A percentile compares a stretch with the other conserved stretches of the same genome.
These are phyloP conservation scores for Phellopilus nigrolimitatus DNA, from an alignment of 1,284 basidiomycete genomes.

Conservation along the genomic window DNA sequence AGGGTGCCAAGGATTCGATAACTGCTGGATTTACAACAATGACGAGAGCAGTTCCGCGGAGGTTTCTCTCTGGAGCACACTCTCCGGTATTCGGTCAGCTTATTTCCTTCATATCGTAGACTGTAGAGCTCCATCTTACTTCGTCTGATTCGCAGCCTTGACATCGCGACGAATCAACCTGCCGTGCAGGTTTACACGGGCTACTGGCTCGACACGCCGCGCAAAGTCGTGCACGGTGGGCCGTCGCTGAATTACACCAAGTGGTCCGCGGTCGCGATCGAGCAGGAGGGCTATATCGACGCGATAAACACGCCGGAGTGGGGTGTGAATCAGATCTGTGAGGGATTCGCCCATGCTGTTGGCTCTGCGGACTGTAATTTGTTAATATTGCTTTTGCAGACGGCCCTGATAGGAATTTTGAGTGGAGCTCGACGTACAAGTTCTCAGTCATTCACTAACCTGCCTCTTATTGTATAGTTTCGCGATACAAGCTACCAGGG, in stretches of 20 bases:
- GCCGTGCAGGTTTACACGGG: slow-evolving; percentile 43
- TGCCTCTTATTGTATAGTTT: too few relatives aligned
- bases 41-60: slow-evolving; percentile 29
- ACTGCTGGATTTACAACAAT: slow-evolving; percentile 42
- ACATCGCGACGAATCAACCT: slow-evolving; percentile 42
- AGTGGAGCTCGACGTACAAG: slow-evolving; percentile 39
- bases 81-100: slow-evolving; percentile 41
- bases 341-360: not conserved
- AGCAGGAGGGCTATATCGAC: slow-evolving; percentile 45
- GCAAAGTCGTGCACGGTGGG: slow-evolving; percentile 42
- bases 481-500: too few relatives aligned
- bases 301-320: slow-evolving; percentile 46
- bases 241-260: slow-evolving; percentile 33
- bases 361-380: not conserved
- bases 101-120: not conserved
- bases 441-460: slow-evolving; percentile 32
- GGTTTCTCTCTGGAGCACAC: slow-evolving; percentile 39
- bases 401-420: slow-evolving; percentile 36
- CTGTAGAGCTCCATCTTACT: too few relatives aligned
- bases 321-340: slow-evolving; percentile 40
- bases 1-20: slow-evolving; percentile 29
- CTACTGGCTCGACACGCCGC: slow-evolving; percentile 38
- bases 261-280: slow-evolving; percentile 44
- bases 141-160: slow-evolving; percentile 35
- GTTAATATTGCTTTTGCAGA: slow-evolving; percentile 1